phyloP scores from a whole-genome alignment of 768 basidiomycete species.

The Trametes villosa region DNA sequence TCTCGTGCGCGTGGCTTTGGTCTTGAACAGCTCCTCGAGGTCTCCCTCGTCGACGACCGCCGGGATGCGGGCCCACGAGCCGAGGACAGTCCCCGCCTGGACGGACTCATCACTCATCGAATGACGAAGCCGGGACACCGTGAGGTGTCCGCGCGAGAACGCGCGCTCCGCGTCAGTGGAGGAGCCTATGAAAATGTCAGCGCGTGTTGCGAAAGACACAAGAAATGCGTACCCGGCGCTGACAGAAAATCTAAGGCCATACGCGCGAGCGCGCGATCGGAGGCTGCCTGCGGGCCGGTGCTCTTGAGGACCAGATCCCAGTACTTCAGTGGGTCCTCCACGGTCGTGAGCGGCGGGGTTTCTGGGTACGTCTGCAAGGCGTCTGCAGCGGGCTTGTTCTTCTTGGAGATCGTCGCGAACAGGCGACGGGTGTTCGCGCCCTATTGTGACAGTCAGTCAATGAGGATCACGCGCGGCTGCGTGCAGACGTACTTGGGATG shows the following conservation, averaged over 20 bases:
- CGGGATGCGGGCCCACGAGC: slow-evolving; percentile 29
- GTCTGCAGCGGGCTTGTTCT: no score
- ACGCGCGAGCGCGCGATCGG: not conserved
- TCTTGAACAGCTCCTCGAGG: no score
- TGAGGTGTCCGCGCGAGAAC: slow-evolving; percentile 36
- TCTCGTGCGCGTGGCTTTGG: no score
- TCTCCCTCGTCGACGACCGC: slow-evolving; percentile 21
- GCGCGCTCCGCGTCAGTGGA: slow-evolving; percentile 37
- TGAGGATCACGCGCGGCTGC: no score
- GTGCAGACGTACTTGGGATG: no score
- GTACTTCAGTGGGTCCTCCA: no score
- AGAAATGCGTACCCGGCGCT: slow-evolving; percentile 20
- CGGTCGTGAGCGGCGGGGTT: no score
- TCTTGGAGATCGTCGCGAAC: no score
- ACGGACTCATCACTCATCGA: slow-evolving; percentile 33
- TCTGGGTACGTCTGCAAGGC: no score
- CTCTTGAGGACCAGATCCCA: no score
- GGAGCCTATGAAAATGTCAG: slow-evolving; percentile 24
- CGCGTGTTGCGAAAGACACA: not conserved
- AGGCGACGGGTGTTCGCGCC: no score
- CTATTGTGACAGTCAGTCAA: no score
- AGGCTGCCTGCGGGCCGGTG: not conserved
- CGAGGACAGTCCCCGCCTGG: slow-evolving; percentile 30
- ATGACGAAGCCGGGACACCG: slow-evolving; percentile 34
- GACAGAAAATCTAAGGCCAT: slow-evolving; percentile 20